Evolutionary conservation across 2,329 filamentous ascomycete species (phyloP).

Genomic region (Aspergillus latus): DNA sequence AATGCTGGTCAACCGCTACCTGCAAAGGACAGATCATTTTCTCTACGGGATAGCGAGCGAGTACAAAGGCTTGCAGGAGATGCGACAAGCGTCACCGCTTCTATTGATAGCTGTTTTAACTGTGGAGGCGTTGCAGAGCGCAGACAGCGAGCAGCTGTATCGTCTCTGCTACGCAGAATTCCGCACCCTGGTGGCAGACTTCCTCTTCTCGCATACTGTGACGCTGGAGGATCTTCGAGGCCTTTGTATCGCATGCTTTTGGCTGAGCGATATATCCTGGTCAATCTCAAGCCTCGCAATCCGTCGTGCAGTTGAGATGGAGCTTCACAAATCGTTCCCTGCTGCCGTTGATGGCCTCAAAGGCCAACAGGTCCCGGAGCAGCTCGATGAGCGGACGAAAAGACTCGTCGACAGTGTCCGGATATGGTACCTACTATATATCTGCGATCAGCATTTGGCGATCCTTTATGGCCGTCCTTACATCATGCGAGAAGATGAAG

Average conservation of each 20-base stretch:
- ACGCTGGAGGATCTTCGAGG: slow-evolving; percentile 44
- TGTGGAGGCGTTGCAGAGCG: background rate
- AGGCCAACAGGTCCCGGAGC: no score
- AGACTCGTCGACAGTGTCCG: slow-evolving; percentile 25
- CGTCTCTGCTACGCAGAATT: background rate
- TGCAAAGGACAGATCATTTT: background rate
- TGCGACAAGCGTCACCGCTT: background rate
- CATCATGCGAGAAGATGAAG: slow-evolving; percentile 16
- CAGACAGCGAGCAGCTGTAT: background rate
- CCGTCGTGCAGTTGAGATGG: slow-evolving; percentile 24
- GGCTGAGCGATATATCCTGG: slow-evolving; percentile 48
- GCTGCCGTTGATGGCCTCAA: slow-evolving; percentile 19
- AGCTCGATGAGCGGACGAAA: slow-evolving; percentile 19
- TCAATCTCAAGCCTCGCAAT: slow-evolving; percentile 22
- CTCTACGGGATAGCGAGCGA: background rate
- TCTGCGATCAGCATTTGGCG: slow-evolving; percentile 41
- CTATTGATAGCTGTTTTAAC: background rate
- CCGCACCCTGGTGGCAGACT: background rate
- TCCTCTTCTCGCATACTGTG: background rate
- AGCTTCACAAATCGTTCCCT: slow-evolving; percentile 27
- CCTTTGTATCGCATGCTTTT: slow-evolving; percentile 51
- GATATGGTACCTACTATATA: slow-evolving; percentile 38
- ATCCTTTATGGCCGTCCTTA: slow-evolving; percentile 37
- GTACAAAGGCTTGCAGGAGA: background rate
- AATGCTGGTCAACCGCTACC: background rate